Evolutionary conservation across 1,284 basidiomycete species (phyloP).

Genomic region (Pyrrhoderma noxium): DNA sequence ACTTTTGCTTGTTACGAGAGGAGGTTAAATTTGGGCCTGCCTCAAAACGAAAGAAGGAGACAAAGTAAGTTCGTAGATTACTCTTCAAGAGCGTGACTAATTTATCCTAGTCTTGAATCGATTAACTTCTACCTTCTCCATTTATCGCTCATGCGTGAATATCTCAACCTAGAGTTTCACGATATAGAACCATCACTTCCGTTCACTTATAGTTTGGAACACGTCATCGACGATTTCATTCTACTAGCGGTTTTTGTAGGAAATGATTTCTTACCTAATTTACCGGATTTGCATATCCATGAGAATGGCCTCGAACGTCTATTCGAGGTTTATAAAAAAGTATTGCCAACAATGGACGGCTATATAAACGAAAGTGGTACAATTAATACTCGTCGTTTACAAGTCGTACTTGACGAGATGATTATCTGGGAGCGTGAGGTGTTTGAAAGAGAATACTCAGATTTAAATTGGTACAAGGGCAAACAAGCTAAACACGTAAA

Average conservation of each 20-base stretch:
- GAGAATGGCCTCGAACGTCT: slow-evolving; percentile 90
- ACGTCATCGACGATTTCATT: slow-evolving; percentile 97
- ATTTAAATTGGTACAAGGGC: slow-evolving; percentile 85
- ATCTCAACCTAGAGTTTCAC: slow-evolving; percentile 91
- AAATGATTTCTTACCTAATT: slow-evolving; percentile 95
- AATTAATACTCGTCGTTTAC: slow-evolving; percentile 77
- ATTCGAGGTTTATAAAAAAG: slow-evolving; percentile 92
- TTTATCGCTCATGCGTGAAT: slow-evolving; percentile 92
- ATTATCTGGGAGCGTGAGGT: slow-evolving; percentile 80
- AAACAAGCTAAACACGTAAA: slow-evolving; percentile 73
- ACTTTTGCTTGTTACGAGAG: slow-evolving; percentile 95
- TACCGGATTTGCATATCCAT: slow-evolving; percentile 96
- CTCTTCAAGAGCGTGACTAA: slow-evolving; percentile 17
- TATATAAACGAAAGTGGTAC: slow-evolving; percentile 90
- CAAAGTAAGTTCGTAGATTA: slow-evolving; percentile 41
- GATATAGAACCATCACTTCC: slow-evolving; percentile 52
- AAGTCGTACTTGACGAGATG: slow-evolving; percentile 86
- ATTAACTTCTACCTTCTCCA: slow-evolving; percentile 96
- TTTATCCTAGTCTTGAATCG: slow-evolving; percentile 57
- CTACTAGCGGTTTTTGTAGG: slow-evolving; percentile 94
- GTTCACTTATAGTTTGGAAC: slow-evolving; percentile 80
- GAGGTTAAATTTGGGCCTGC: slow-evolving; percentile 96
- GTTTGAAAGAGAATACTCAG: slow-evolving; percentile 87
- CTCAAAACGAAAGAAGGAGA: slow-evolving; percentile 57
- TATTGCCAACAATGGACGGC: slow-evolving; percentile 72